These are phyloP conservation scores for Thielaviopsis euricoi DNA, from an alignment of 2,329 filamentous ascomycete species.

Conservation along the genomic window DNA sequence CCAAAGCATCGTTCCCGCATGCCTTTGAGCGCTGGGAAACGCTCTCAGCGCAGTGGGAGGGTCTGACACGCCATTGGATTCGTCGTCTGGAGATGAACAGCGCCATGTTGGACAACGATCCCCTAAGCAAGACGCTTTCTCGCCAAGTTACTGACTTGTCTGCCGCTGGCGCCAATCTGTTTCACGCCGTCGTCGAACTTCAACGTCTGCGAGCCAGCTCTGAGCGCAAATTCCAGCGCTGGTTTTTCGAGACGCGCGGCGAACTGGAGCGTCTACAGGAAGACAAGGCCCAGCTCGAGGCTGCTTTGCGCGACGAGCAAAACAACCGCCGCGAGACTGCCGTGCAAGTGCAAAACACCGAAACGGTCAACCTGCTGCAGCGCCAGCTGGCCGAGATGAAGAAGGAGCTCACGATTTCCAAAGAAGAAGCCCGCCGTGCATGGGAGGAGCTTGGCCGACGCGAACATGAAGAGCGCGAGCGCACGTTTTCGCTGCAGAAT, in stretches of 20 bases:
- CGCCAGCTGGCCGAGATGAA: slow-evolving; percentile 79
- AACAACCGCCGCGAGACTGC: slow-evolving; percentile 57
- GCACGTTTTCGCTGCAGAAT: slow-evolving; percentile 67
- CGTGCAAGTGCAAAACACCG: slow-evolving; percentile 12
- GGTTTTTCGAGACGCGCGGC: slow-evolving; percentile 89
- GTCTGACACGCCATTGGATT: slow-evolving; percentile 94
- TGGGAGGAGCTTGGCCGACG: slow-evolving; percentile 93
- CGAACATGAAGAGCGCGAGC: slow-evolving; percentile 83
- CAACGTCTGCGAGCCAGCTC: slow-evolving; percentile 88
- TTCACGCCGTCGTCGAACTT: slow-evolving; percentile 92
- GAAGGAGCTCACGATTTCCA: slow-evolving; percentile 83
- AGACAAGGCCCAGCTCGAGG: slow-evolving; percentile 63
- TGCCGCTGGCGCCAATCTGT: slow-evolving; percentile 87
- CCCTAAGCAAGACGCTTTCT: slow-evolving; percentile 72
- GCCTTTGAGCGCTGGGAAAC: slow-evolving; percentile 97
- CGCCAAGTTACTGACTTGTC: slow-evolving; percentile 95
- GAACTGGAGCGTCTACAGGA: slow-evolving; percentile 80
- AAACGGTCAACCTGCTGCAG: slow-evolving; percentile 30
- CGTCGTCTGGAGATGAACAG: slow-evolving; percentile 80
- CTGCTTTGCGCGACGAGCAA: slow-evolving; percentile 57
- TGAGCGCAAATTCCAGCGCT: slow-evolving; percentile 92
- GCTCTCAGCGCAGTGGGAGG: slow-evolving; percentile 94
- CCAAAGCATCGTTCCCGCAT: slow-evolving; percentile 64
- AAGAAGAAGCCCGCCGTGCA: slow-evolving; percentile 83
- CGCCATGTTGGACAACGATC: slow-evolving; percentile 66